Evolutionary conservation across 371 early-diverging fungal genomes (phyloP).

Genomic region (Syncephalis plumigaleata): DNA sequence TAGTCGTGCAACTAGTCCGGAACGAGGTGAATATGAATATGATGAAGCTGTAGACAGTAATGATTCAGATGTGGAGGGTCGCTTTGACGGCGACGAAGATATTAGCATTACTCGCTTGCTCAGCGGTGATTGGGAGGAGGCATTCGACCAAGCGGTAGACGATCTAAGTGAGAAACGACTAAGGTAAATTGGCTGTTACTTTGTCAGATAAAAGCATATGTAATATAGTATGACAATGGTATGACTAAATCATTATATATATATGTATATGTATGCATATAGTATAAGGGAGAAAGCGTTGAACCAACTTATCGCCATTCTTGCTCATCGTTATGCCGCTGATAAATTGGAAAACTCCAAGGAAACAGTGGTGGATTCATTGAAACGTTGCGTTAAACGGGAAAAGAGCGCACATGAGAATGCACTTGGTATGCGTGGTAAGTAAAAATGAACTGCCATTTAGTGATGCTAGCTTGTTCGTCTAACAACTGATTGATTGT

Average conservation of each 20-base stretch:
- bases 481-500: neutral
- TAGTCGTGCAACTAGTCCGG: neutral
- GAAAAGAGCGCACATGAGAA: slow-evolving; percentile 31
- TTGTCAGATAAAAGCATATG: no score
- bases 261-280: neutral
- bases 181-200: slow-evolving; percentile 6
- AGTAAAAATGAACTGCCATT: slow-evolving; percentile 1
- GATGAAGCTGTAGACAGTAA: neutral
- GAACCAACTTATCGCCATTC: slow-evolving; percentile 14
- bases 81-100: slow-evolving; percentile 6
- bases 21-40: neutral
- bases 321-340: slow-evolving; percentile 26
- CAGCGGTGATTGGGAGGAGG: slow-evolving; percentile 5
- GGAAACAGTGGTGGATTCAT: slow-evolving; percentile 24
- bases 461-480: neutral
- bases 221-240: no score
- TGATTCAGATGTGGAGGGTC: slow-evolving; percentile 2
- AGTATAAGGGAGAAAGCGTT: slow-evolving; percentile 28
- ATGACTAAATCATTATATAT: no score
- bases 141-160: slow-evolving; percentile 5
- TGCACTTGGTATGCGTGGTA: slow-evolving; percentile 36
- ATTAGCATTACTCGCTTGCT: slow-evolving; percentile 3
- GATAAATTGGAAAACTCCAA: slow-evolving; percentile 18
- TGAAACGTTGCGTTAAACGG: slow-evolving; percentile 32
- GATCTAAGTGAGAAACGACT: slow-evolving; percentile 6